Evolutionary conservation across 441 rosid species (phyloP).

Genomic region (Gossypium aridum): DNA sequence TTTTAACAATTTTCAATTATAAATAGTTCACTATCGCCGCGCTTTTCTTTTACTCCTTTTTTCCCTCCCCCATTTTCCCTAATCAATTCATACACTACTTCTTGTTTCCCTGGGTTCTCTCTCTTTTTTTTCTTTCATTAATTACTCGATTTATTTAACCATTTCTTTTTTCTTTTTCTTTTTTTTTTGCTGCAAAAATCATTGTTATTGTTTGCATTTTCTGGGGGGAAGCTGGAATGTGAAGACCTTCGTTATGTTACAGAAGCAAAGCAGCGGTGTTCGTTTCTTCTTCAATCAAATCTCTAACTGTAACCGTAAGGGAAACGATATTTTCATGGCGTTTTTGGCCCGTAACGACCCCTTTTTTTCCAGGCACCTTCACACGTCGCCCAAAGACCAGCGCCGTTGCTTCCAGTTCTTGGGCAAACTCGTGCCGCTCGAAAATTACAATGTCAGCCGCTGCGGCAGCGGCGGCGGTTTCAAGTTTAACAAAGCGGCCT

Average conservation of each 20-base stretch:
- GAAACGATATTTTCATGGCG: slow-evolving; percentile 41
- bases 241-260: slow-evolving; percentile 47
- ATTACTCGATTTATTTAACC: neutral
- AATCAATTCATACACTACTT: neutral
- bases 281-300: slow-evolving; percentile 23
- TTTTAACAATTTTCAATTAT: neutral
- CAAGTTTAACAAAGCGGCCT: slow-evolving; percentile 17
- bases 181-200: neutral
- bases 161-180: neutral
- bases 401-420: slow-evolving; percentile 14
- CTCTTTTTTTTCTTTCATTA: neutral
- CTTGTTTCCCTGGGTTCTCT: neutral
- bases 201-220: neutral
- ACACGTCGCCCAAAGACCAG: slow-evolving; percentile 18
- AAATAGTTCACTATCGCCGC: slow-evolving; percentile 6
- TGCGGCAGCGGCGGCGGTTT: slow-evolving; percentile 19
- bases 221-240: slow-evolving; percentile 32
- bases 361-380: slow-evolving; percentile 25
- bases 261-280: slow-evolving; percentile 26
- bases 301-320: neutral
- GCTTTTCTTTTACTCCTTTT: neutral
- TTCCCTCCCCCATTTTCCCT: neutral
- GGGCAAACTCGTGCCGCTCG: slow-evolving; percentile 20
- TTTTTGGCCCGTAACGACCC: slow-evolving; percentile 32
- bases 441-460: slow-evolving; percentile 4